Evolutionary conservation across 1,284 basidiomycete genomes (phyloP), one percentile per base, ranked within the genome.

Genomic region (Ganoderma leucocontextum): DNA sequence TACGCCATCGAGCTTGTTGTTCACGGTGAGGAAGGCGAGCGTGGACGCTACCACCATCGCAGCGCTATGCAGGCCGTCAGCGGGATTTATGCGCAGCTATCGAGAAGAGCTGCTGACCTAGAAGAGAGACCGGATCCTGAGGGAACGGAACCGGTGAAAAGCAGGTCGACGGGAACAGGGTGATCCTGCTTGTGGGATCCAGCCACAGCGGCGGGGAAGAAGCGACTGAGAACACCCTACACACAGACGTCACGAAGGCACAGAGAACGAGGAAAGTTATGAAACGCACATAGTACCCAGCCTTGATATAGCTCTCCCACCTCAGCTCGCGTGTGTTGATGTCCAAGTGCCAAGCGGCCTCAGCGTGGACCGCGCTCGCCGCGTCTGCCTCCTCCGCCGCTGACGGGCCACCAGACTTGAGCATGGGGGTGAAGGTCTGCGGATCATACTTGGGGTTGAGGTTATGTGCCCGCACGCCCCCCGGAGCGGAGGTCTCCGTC

Each of bases 251-350:
- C 58, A 47, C 25, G n/a, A n/a, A n/a, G n/a, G n/a, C n/a, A n/a
- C n/a, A n/a, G n/a, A n/a, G n/a, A n/a, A n/a, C n/a, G n/a, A n/a
- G n/a, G n/a, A n/a, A n/a, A n/a, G n/a, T n/a, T n/a, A n/a, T n/a
- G n/a, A n/a, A n/a, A 75, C 79, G 66, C 65, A 92, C 92, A 78
- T 91, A 92, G 73, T 93, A 93, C 12, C 91, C 90, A 15, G 92
- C 94, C 78, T 95, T 95, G 75, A 95, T 89, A 78, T 95, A 96
- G 77, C 91, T 94, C 76, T 94, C 92, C 95, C 94, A 96, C 65
- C 91, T 82, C 41, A 93, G 81, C 72, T 91, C 87, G 36, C 84
- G 83, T 55, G 86, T 89, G 74, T 92, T 86, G 67, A 95, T 94
- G 53, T 91, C 89, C 19, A 95, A 81, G 73, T 91, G 84, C 92